Conservation (phyloP, 2,329 filamentous ascomycete species). For the Aureobasidium sp. region DNA sequence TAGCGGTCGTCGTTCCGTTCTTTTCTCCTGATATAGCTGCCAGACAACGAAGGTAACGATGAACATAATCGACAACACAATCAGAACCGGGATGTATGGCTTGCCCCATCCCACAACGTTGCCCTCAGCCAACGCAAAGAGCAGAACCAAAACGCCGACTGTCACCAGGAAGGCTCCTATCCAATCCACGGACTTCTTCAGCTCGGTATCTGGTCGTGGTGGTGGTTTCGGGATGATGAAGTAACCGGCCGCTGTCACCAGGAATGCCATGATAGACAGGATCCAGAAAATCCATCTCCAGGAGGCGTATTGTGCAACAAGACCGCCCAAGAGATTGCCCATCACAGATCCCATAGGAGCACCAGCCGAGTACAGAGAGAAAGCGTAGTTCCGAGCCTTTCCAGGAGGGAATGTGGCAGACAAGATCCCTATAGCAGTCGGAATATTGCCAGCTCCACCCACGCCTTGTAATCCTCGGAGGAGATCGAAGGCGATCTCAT, state of each 20-base stretch:
- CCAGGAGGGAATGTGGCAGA: conserved; percentile 59
- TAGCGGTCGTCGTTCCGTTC: conserved; percentile 44
- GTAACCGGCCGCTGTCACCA: conserved; percentile 48
- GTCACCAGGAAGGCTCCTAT: conserved; percentile 56
- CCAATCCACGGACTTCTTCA: conserved; percentile 53
- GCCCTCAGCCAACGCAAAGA: conserved; percentile 60
- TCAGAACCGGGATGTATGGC: conserved; percentile 52
- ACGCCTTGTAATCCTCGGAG: conserved; percentile 59
- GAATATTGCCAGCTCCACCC: conserved; percentile 60
- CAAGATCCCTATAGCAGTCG: conserved; percentile 61
- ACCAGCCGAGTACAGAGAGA: conserved; percentile 54
- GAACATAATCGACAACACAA: conserved; percentile 49
- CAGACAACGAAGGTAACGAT: conserved; percentile 50
- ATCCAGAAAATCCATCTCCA: conserved; percentile 64
- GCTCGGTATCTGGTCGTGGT: conserved; percentile 12
- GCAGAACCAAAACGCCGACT: conserved; percentile 49
- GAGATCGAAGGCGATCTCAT: conserved; percentile 59
- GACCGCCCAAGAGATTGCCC: conserved; percentile 55
- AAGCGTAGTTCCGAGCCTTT: conserved; percentile 62
- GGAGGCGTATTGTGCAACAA: conserved; percentile 52
- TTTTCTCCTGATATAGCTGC: conserved; percentile 52
- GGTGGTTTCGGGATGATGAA: conserved; percentile 51
- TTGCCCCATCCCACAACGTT: conserved; percentile 60
- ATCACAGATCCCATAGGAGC: conserved; percentile 56
- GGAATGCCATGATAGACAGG: conserved; percentile 49